A percentile compares a stretch with the other conserved stretches of the same genome.
These are phyloP conservation scores for Gossypium rotundifolium DNA, from an alignment of 345 rosid species.

Conservation along the genomic window DNA sequence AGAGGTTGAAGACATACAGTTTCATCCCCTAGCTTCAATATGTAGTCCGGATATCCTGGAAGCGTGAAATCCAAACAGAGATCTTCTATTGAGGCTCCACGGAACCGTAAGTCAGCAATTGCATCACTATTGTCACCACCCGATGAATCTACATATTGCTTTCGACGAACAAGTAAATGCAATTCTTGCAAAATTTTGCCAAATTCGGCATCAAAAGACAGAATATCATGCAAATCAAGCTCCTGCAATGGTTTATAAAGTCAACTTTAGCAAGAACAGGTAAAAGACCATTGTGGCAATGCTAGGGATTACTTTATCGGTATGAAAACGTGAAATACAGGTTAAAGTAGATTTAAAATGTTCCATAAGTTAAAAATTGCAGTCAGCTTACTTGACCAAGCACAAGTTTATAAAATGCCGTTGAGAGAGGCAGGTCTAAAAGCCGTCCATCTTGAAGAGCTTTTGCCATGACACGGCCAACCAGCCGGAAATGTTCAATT, in stretches of 20 bases:
- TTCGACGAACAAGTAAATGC: slow-evolving; percentile 65
- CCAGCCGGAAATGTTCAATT: slow-evolving; percentile 74
- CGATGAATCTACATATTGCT: slow-evolving; percentile 56
- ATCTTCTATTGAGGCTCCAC: slow-evolving; percentile 64
- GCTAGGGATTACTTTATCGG: neutral
- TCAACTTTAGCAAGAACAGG: slow-evolving; percentile 1
- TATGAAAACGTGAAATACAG: no score
- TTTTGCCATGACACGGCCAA: slow-evolving; percentile 98
- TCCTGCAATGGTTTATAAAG: slow-evolving; percentile 49
- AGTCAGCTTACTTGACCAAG: slow-evolving; percentile 72
- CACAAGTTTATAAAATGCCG: slow-evolving; percentile 79
- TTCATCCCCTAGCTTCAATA: slow-evolving; percentile 73
- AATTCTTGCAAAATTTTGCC: slow-evolving; percentile 90
- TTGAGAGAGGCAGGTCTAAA: slow-evolving; percentile 78
- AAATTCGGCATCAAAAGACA: slow-evolving; percentile 68
- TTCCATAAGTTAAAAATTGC: neutral
- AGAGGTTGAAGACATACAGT: slow-evolving; percentile 35
- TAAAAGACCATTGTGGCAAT: slow-evolving; percentile 2
- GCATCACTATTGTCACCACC: slow-evolving; percentile 30
- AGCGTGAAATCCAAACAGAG: slow-evolving; percentile 89
- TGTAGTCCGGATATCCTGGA: slow-evolving; percentile 91
- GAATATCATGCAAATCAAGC: slow-evolving; percentile 89
- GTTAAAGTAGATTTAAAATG: neutral
- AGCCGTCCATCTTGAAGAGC: slow-evolving; percentile 99
- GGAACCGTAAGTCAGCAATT: slow-evolving; percentile 45